Evolutionary conservation across 2,329 filamentous ascomycete species (phyloP), one percentile per base, ranked within the genome.

Genomic region (Neonectria hederae): DNA sequence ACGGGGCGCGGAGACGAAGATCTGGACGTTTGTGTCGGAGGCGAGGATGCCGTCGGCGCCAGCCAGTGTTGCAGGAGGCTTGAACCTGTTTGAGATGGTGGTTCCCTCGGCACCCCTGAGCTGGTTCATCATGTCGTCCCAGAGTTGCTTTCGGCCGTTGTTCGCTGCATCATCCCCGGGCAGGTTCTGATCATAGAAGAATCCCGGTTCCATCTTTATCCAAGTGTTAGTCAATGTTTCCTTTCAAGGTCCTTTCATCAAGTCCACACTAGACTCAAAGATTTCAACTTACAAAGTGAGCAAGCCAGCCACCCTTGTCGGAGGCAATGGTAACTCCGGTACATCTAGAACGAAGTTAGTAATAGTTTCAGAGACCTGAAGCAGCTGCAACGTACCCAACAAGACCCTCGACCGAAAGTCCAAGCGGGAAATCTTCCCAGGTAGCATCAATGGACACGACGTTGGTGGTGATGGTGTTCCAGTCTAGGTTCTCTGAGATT

Each of bases 111-210:
- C 51, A 17, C 46, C 58, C 17, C 42, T 51, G 19, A 60, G 58
- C 8, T 60, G 58, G 28, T 55, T 22, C 63, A 45, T 54, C 54
- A 53, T 58, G 19, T 28, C 40, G 9, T 45, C 38, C 49, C 26
- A 54, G 28, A 54, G 48, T 24, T 48, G 38, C 24, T 58, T 52
- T 8, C 54, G 58, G 9, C 49, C 54, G 9, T 58, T 54, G 22
- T 53, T 48, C 5, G 54, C 49, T 2, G 13, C 9, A 2, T 43
- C 54, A 9, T 54, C 48, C 0, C 19, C 45, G 1, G 35, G 53
- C 26, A 46, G 30, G 2, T 40, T 30, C 26, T 40, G 19, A 6
- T 32, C 21, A 4, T 54, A 28, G 49, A 60, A 54, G 42, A 48
- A 38, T 4, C 58, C 40, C 5, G 28, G 49, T 24, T 48, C 24